Base-by-base conservation (phyloP, 2,329 filamentous ascomycete genomes). In the Pestalotiopsis sp. region DNA sequence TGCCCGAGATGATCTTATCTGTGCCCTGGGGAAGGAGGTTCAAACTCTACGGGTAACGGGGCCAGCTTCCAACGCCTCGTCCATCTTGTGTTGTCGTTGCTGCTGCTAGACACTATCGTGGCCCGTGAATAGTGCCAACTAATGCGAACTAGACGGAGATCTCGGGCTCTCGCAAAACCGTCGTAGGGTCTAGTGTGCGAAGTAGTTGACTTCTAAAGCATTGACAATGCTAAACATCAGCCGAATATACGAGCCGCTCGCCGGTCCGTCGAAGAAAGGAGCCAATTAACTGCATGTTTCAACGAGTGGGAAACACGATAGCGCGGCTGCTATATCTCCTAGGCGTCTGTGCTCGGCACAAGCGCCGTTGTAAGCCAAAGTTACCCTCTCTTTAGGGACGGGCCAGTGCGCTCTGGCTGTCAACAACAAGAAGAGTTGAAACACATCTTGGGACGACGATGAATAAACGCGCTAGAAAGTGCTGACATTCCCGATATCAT, bases 321-420 rank as follows among this genome's bases (percentile, higher is more conserved):
- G 23, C 57, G 25, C 17, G 6, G 23, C 12, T 27, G 23, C 27
- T 20, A 36, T 62, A 62, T 62, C 11, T n/a, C 31, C 23, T 27
- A 62, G 38, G 59, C 31, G 59, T 62, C 59, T 62, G 59, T 62
- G 59, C 59, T 62, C 31, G 31, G 27, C 59, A 62, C 27, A 62
- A 62, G 36, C 59, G 59, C 59, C n/a, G 13, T 11, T 39, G 27
- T 62, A 36, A 36, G 59, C 59, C 45, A 52, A n/a, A 52, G 17
- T 20, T 17, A 52, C 45, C 45, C 45, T 52, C 45, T 52, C 20
- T 52, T 49, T 14, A 52, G n/a, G 17, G 7, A 52, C 45, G 45
- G 45, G 45, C 45, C 45, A 9, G 17, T 52, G 45, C 45, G 45
- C 45, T 52, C 41, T 49, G 17, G 17, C 17, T 52, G 20, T 52